Evolutionary conservation across 2,329 filamentous ascomycete species (phyloP).

Genomic region (Curvularia sp.): DNA sequence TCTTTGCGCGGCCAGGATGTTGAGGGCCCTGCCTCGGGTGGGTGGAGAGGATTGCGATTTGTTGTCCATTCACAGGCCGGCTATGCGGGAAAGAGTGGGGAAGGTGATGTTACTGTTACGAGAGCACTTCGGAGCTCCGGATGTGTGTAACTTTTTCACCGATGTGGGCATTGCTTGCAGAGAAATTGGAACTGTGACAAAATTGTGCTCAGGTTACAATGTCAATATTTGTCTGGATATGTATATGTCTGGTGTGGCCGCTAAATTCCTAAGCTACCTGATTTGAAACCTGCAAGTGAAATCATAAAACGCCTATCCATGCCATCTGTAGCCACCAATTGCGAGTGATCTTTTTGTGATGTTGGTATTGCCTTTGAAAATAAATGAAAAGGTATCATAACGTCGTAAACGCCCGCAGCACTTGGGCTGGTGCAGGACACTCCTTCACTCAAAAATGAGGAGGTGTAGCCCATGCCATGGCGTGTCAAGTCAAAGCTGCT

Average conservation of each 20-base stretch:
- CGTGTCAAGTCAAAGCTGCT: neutral
- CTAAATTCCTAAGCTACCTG: constrained; percentile 7
- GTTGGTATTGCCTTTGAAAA: constrained; percentile 25
- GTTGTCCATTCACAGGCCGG: neutral
- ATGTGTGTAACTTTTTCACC: no score
- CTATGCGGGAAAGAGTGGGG: neutral
- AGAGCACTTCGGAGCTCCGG: neutral
- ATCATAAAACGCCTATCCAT: constrained; percentile 19
- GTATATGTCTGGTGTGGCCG: neutral
- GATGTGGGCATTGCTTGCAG: neutral
- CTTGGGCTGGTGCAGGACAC: neutral
- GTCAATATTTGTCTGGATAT: neutral
- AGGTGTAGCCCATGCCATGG: neutral
- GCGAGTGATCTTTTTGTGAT: constrained; percentile 29
- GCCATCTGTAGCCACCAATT: constrained; percentile 12
- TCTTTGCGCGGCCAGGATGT: neutral
- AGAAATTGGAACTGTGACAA: neutral
- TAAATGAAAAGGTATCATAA: constrained; percentile 26
- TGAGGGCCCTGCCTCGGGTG: neutral
- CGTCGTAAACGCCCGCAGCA: constrained; percentile 25
- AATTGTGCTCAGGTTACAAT: neutral
- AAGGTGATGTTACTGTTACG: neutral
- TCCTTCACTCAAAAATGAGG: neutral
- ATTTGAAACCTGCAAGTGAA: neutral
- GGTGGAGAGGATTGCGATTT: neutral